Base-by-base conservation (phyloP, 345 rosid species). In the Acer saccharum region DNA sequence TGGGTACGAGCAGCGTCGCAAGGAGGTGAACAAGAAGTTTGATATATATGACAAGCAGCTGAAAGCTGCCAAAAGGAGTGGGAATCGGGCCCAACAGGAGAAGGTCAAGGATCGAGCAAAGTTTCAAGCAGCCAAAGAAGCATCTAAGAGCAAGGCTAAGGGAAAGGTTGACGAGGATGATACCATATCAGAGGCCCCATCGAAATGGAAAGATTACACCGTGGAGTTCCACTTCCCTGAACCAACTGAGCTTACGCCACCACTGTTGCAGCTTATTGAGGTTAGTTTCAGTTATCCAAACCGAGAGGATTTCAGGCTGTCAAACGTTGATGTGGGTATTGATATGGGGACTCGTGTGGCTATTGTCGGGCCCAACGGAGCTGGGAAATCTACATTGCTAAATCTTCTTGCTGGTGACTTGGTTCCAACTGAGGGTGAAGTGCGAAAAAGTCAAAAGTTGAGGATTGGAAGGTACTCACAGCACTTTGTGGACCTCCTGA, bases 261-360 rank as follows among this genome's bases (percentile, higher is more conserved):
- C 99, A 23, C 89, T 96, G 41, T 76, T 96, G 78, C 99, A 96
- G 87, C 87, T 94, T 21, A 87, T 94, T 55, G 97, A 94, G 68
- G 95, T 94, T 73, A 94, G 93, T 82, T 96, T 96, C 85, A 79
- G 93, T 65, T 96, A 96, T 79, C 98, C 98, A 10, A 89, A 85
- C 62, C 83, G 99, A 14, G 83, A 82, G 25, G 98, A 96, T 79
- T 94, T 96, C 85, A 92, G 84, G 80, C 92, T 92, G 64, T 82
- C 94, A 0, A 77, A 92, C 75, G 93, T 96, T 69, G 99, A 96
- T 83, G 94, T 91, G 60, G 99, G 99, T 75, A 94, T 96, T 66
- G 99, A 96, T 84, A 94, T 96, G 99, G 98, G 97, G 65, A 94
- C 99, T 57, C 85, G 97, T 10, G 98, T 92, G 6, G 99, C 98